Percentiles rank a stretch among this genome's conserved stretches.
Evolutionary conservation across 768 basidiomycete species (phyloP).

Genomic region (Chalciporus piperatus): DNA sequence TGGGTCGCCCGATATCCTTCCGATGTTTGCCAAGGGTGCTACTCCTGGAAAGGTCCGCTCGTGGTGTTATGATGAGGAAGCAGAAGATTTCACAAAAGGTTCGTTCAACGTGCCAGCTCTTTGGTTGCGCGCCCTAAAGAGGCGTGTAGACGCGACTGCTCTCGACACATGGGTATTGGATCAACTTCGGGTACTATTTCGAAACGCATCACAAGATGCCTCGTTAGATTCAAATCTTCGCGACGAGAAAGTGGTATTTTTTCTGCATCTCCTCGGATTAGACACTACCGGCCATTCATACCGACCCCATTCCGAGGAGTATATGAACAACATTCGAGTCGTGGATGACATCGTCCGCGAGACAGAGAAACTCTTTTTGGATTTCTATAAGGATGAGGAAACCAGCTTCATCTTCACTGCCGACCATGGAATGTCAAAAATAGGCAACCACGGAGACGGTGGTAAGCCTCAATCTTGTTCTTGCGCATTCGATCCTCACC

Average conservation of each 20-base stretch:
- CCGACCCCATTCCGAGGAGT: constrained; percentile 82
- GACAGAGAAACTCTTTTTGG: constrained; percentile 56
- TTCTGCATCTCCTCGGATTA: constrained; percentile 78
- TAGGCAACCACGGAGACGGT: constrained; percentile 89
- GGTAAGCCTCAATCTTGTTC: constrained; percentile 40
- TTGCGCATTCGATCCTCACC: constrained; percentile 3
- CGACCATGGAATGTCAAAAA: constrained; percentile 87
- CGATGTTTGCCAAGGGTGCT: constrained; percentile 82
- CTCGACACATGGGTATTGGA: constrained; percentile 81
- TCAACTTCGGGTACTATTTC: constrained; percentile 57
- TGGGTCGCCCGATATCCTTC: constrained; percentile 85
- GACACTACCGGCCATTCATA: constrained; percentile 89
- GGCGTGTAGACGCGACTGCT: constrained; percentile 60
- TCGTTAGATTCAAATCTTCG: constrained; percentile 50
- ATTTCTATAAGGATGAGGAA: constrained; percentile 66
- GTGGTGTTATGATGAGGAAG: constrained; percentile 74
- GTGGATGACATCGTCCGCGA: constrained; percentile 73
- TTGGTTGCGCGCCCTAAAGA: background rate
- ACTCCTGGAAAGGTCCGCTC: constrained; percentile 64
- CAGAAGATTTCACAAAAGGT: constrained; percentile 89
- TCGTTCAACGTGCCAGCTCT: background rate
- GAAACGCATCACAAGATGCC: constrained; percentile 57
- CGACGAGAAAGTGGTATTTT: constrained; percentile 66
- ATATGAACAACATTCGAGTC: constrained; percentile 79
- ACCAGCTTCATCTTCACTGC: constrained; percentile 82